Evolutionary conservation across 495 filamentous ascomycete species (phyloP).

Genomic region (Massariosphaeria phaeospora): DNA sequence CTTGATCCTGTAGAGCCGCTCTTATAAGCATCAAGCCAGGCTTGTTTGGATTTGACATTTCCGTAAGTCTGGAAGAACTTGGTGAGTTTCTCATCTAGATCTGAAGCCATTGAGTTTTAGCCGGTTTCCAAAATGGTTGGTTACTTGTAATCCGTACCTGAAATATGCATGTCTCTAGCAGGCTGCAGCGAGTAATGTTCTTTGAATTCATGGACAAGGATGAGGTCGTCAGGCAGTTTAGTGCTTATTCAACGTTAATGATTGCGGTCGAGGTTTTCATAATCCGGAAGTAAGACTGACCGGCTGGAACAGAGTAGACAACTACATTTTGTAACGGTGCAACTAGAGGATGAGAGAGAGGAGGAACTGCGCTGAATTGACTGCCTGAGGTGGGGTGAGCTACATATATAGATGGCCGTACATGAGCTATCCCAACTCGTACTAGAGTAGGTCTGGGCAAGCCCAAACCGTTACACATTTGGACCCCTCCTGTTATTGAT

Average conservation of each 20-base stretch:
- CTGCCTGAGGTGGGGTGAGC: too few species aligned
- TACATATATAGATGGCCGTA: too few species aligned
- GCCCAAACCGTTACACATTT: too few species aligned
- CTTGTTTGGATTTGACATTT: not conserved
- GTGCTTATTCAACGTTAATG: not conserved
- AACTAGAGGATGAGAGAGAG: too few species aligned
- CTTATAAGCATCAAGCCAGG: not conserved
- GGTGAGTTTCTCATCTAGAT: not conserved
- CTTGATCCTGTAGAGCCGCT: not conserved
- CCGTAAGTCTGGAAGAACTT: not conserved
- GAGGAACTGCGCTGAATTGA: too few species aligned
- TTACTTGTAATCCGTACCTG: not conserved
- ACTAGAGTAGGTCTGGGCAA: too few species aligned
- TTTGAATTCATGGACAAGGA: not conserved
- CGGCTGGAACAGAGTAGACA: not conserved
- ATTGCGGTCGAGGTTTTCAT: too few species aligned
- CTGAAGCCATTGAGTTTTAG: not conserved
- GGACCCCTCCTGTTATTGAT: not conserved
- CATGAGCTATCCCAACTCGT: too few species aligned
- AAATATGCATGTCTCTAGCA: not conserved
- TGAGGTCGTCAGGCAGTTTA: not conserved
- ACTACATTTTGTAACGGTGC: not conserved
- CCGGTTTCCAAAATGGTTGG: not conserved
- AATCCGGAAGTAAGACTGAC: not conserved
- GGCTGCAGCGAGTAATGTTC: not conserved